A percentile compares a stretch with the other conserved stretches of the same genome.
These are phyloP conservation scores for Didymosphaeria variabile DNA, from an alignment of 2,329 filamentous ascomycete species.

Conservation along the genomic window DNA sequence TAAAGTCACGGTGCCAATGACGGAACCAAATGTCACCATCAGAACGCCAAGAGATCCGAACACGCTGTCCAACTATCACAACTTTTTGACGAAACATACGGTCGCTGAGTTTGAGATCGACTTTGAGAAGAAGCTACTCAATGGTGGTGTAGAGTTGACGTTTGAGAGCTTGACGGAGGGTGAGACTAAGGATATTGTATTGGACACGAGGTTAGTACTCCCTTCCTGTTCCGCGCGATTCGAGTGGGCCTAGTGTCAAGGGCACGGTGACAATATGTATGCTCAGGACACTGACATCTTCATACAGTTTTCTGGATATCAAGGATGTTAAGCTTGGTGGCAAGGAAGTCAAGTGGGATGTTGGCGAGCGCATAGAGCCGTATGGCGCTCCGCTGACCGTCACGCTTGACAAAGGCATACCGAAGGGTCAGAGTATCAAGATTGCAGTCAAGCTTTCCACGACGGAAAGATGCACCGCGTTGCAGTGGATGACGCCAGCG, in stretches of 20 bases:
- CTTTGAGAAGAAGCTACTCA: conserved; percentile 80
- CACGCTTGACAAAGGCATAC: conserved; percentile 57
- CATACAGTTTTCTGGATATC: conserved; percentile 73
- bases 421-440: conserved; percentile 58
- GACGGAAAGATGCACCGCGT: conserved; percentile 85
- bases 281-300: not conserved
- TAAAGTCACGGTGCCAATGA: conserved; percentile 51
- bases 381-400: conserved; percentile 78
- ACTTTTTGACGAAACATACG: conserved; percentile 85
- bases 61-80: conserved; percentile 90
- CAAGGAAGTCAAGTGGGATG: conserved; percentile 70
- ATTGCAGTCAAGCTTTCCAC: conserved; percentile 70
- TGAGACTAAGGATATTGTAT: conserved; percentile 77
- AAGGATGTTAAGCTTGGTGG: conserved; percentile 75
- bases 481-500: conserved; percentile 93
- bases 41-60: conserved; percentile 77
- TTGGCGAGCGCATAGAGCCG: conserved; percentile 75
- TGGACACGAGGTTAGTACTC: conserved; percentile 74
- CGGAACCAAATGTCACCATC: conserved; percentile 46
- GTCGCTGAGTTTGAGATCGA: conserved; percentile 82
- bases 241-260: not conserved
- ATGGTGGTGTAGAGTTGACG: conserved; percentile 78
- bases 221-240: not conserved
- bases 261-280: not conserved
- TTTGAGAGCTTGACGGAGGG: conserved; percentile 80